Base-by-base conservation (phyloP, 352 stramenopile genomes). In the Phytophthora pistaciae region DNA sequence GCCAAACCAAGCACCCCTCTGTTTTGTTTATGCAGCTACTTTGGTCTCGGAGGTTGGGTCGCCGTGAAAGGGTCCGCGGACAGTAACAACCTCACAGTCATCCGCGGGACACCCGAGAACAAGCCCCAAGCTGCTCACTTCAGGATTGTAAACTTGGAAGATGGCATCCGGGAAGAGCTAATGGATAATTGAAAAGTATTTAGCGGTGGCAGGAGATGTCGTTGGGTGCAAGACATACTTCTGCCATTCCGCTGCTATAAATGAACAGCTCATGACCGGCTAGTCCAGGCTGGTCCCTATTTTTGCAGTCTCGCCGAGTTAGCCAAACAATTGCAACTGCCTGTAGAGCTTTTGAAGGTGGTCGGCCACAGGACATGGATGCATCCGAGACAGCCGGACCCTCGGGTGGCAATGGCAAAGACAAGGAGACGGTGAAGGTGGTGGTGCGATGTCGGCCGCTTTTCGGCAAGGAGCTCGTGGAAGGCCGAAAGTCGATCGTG, bases 381-480 rank as follows among this genome's bases (percentile, higher is more conserved):
- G 67, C 61, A 62, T 65, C 60, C 33, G 66, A 78, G 42, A 49
- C 60, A 61, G 21, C n/a, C 33, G 60, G 27, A 58, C 23, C n/a
- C 33, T 57, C 64, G 1, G 36, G 48, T 42, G 61, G 71, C 6
- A 58, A 25, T 60, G 58, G 56, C 20, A 91, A 91, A 59, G 86
- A 93, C 29, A 93, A 92, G 38, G 88, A 95, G 68, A 95, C 88
- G 0, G 92, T 98, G 36, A 96, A 96, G 56, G 92, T 98, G 57
- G 92, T 97, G 9, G 86, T 98, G 56, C 87, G 92, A 36, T 97
- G 91, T 68, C 83, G 91, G 0, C 92, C 91, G 36, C 85, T 96
- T 40, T 96, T 93, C 60, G 78, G 80, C 38, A 97, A 97, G 61
- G 92, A 97, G 63, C 78, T 91, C 25, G 82, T 87, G 11, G 87